phyloP scores from a whole-genome alignment of 805 yeast species.

The Hanseniaspora osmophila region DNA sequence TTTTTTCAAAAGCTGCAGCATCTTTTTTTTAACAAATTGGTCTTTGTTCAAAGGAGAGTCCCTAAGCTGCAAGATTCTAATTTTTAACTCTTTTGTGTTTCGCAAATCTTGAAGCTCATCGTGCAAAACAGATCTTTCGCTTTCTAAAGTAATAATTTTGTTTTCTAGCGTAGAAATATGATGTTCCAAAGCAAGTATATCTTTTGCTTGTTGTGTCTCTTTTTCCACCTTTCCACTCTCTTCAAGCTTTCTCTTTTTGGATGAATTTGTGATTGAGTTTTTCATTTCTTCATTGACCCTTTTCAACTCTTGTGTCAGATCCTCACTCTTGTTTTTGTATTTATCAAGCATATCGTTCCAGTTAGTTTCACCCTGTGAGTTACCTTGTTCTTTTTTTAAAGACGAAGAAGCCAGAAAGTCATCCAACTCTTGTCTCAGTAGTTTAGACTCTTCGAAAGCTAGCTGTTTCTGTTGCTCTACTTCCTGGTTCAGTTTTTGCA shows the following conservation, averaged over 20 bases:
- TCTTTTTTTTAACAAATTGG: slow-evolving; percentile 42
- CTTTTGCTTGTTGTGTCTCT: slow-evolving; percentile 17
- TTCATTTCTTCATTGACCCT: slow-evolving; percentile 19
- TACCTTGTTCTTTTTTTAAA: slow-evolving; percentile 13
- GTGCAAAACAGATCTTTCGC: slow-evolving; percentile 24
- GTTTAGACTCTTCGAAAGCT: slow-evolving; percentile 43
- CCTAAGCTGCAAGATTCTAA: slow-evolving; percentile 46
- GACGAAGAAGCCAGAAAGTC: slow-evolving; percentile 8
- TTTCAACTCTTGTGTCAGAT: slow-evolving; percentile 27
- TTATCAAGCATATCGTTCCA: slow-evolving; percentile 33
- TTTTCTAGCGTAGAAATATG: slow-evolving; percentile 14
- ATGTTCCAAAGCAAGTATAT: too few relatives aligned
- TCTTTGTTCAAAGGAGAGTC: slow-evolving; percentile 51
- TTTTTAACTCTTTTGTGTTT: slow-evolving; percentile 24
- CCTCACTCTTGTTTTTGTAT: slow-evolving; percentile 37
- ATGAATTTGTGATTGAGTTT: slow-evolving; percentile 7
- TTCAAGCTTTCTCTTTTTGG: slow-evolving; percentile 19
- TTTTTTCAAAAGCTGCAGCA: slow-evolving; percentile 34
- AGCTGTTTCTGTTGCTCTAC: slow-evolving; percentile 37
- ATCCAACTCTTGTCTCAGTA: slow-evolving; percentile 40
- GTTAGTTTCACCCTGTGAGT: slow-evolving; percentile 4
- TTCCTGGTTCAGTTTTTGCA: slow-evolving; percentile 26
- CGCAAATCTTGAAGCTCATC: slow-evolving; percentile 25
- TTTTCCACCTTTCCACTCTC: slow-evolving; percentile 7
- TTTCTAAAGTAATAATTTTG: slow-evolving; percentile 25